These are phyloP conservation scores for Tricholoma sp. DNA, from an alignment of 768 basidiomycete genomes.

Conservation along the genomic window DNA sequence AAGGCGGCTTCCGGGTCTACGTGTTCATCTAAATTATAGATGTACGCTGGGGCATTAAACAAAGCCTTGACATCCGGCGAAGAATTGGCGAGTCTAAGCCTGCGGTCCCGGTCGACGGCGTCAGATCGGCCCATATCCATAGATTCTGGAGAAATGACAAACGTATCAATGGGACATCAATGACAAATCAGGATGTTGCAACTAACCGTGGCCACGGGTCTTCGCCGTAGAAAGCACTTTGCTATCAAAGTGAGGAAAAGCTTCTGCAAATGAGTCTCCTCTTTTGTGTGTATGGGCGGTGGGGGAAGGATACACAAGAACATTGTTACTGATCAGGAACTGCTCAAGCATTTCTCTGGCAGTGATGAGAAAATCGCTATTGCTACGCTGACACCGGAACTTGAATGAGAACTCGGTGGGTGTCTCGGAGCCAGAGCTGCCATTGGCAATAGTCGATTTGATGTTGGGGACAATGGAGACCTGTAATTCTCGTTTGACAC, in stretches of 20 bases:
- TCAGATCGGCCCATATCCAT: constrained; percentile 73
- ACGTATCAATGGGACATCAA: not conserved
- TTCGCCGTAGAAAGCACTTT: constrained; percentile 82
- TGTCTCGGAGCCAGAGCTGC: constrained; percentile 44
- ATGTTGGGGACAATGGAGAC: constrained; percentile 84
- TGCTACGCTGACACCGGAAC: constrained; percentile 92
- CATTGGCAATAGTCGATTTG: constrained; percentile 48
- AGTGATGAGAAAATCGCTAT: constrained; percentile 87
- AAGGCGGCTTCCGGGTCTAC: constrained; percentile 61
- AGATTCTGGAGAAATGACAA: constrained; percentile 45
- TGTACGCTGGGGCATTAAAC: constrained; percentile 82
- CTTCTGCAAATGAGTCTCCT: constrained; percentile 90
- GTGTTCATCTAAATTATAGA: constrained; percentile 73
- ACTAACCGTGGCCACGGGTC: constrained; percentile 56
- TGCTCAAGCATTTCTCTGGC: constrained; percentile 92
- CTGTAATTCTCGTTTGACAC: constrained; percentile 90
- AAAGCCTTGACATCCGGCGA: constrained; percentile 94
- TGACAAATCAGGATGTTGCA: constrained; percentile 3
- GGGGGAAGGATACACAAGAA: constrained; percentile 76
- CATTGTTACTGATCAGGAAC: constrained; percentile 78
- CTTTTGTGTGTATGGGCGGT: constrained; percentile 79
- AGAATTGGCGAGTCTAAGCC: constrained; percentile 79
- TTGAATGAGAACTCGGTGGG: constrained; percentile 86
- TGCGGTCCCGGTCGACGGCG: constrained; percentile 66
- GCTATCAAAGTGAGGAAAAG: constrained; percentile 95